phyloP scores from a whole-genome alignment of 1,284 basidiomycete species.

The Boletus sp. region DNA sequence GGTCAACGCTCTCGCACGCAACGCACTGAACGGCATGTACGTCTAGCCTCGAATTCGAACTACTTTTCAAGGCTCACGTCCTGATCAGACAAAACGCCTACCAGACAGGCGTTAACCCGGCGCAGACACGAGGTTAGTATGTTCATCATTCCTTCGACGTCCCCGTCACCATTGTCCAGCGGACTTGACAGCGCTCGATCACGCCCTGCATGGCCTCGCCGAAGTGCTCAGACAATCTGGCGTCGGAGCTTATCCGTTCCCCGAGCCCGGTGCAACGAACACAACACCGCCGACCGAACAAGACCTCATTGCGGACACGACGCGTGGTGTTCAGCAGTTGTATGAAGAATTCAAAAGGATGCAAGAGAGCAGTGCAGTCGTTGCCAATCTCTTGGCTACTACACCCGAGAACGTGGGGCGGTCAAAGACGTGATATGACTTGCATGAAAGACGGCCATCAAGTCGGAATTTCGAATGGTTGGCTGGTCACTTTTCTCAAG shows the following conservation, averaged over 20 bases:
- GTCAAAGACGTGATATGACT: too few species aligned
- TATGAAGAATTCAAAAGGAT: constrained; percentile 46
- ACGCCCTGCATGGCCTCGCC: constrained; percentile 41
- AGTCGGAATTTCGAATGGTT: not conserved
- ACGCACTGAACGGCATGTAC: constrained; percentile 46
- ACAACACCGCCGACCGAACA: constrained; percentile 34
- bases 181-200: constrained; percentile 42
- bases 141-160: too few species aligned
- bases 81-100: constrained; percentile 48
- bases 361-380: constrained; percentile 49
- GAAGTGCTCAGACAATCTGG: constrained; percentile 51
- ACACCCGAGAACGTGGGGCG: constrained; percentile 22
- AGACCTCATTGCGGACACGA: constrained; percentile 43
- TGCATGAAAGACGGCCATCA: too few species aligned
- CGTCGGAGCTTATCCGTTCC: constrained; percentile 48
- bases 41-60: constrained; percentile 20
- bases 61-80: not conserved
- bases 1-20: constrained; percentile 43
- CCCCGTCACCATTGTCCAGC: constrained; percentile 35
- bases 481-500: not conserved
- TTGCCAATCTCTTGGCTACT: too few species aligned
- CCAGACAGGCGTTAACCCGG: constrained; percentile 43
- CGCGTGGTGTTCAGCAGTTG: constrained; percentile 42
- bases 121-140: constrained; percentile 51
- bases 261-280: constrained; percentile 21